A percentile compares a stretch with the other conserved stretches of the same genome.
phyloP scores from a whole-genome alignment of 1,284 basidiomycete species.

The Malassezia vespertilionis region DNA sequence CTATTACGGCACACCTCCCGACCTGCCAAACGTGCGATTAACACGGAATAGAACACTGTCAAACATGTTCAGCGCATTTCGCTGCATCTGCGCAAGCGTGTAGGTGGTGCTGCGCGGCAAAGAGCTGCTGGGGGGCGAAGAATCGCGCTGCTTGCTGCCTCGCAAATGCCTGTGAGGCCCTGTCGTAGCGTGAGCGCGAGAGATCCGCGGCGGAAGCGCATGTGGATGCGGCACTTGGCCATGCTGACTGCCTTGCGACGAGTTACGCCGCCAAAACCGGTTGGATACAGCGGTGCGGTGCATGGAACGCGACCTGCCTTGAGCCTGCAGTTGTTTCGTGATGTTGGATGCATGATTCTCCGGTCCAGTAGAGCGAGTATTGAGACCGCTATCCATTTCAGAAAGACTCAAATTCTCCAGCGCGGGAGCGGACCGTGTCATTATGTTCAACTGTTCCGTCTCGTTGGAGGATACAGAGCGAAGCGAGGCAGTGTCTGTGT shows the following conservation, averaged over 20 bases:
- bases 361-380: background rate
- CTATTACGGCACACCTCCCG: too few relatives aligned
- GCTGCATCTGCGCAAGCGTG: constrained; percentile 17
- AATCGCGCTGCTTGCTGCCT: background rate
- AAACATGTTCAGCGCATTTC: constrained; percentile 15
- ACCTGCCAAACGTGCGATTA: constrained; percentile 1
- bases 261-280: constrained; percentile 11
- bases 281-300: background rate
- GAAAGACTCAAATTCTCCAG: constrained; percentile 7
- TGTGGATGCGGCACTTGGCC: background rate
- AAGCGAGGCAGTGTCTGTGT: background rate
- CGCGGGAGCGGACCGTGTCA: constrained; percentile 36
- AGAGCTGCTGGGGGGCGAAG: background rate
- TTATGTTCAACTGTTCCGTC: constrained; percentile 17
- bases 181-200: constrained; percentile 13
- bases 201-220: constrained; percentile 16
- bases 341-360: too few relatives aligned
- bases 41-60: constrained; percentile 8
- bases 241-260: background rate
- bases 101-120: constrained; percentile 10
- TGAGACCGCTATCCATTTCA: constrained; percentile 1
- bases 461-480: constrained; percentile 18
- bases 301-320: background rate
- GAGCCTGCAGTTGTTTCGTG: background rate
- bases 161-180: constrained; percentile 9